Evolutionary conservation across 2,329 filamentous ascomycete species (phyloP).

Genomic region (Paraphaeosphaeria sporulosa): DNA sequence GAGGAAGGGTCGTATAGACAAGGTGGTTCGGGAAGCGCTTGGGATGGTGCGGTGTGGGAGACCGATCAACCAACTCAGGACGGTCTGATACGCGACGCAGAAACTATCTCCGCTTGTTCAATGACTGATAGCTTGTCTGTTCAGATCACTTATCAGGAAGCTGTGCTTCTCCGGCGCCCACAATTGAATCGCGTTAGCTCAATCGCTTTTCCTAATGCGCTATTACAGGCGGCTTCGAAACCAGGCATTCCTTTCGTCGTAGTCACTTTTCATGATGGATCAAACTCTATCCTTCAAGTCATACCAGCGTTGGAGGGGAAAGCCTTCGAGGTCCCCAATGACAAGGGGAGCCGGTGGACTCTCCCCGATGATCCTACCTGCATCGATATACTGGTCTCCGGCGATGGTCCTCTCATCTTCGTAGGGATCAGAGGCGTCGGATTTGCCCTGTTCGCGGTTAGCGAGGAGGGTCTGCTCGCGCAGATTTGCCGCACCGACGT

Average conservation of each 20-base stretch:
- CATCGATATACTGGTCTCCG: conserved; percentile 38
- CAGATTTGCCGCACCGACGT: conserved; percentile 23
- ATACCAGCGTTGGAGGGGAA: conserved; percentile 27
- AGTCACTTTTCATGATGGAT: conserved; percentile 28
- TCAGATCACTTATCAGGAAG: conserved; percentile 40
- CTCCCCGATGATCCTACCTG: conserved; percentile 43
- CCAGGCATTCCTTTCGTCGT: conserved; percentile 27
- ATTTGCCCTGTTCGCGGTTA: conserved; percentile 32
- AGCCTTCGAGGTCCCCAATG: conserved; percentile 19
- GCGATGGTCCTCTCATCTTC: conserved; percentile 30
- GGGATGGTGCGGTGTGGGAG: conserved; percentile 28
- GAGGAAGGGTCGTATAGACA: conserved; percentile 23
- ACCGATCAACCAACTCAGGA: conserved; percentile 30
- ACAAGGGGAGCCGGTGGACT: conserved; percentile 17
- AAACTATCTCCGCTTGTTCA: conserved; percentile 41
- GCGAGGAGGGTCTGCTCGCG: conserved; percentile 13
- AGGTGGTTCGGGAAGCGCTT: conserved; percentile 16
- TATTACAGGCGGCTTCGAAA: conserved; percentile 33
- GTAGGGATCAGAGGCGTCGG: conserved; percentile 38
- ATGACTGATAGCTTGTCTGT: conserved; percentile 32
- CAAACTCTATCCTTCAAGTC: conserved; percentile 32
- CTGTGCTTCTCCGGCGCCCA: conserved; percentile 33
- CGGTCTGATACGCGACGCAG: conserved; percentile 36
- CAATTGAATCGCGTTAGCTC: conserved; percentile 24
- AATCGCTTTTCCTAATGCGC: conserved; percentile 23